These are phyloP conservation scores for Veloporphyrellus conicus DNA, from an alignment of 1,284 basidiomycete genomes.

Conservation along the genomic window DNA sequence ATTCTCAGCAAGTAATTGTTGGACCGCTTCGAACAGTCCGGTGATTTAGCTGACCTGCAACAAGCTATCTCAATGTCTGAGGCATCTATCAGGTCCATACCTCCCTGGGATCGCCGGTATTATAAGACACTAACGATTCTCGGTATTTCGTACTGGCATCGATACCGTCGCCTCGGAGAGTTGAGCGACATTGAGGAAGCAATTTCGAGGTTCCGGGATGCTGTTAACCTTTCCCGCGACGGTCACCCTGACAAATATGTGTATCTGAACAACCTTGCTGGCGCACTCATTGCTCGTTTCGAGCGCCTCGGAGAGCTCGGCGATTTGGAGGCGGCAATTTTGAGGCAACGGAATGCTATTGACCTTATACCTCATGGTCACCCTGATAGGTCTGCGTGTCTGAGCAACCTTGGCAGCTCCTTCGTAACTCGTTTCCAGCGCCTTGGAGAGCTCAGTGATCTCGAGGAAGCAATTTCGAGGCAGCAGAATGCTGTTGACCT, in stretches of 20 bases:
- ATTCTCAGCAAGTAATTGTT: neutral
- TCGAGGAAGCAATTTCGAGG: neutral
- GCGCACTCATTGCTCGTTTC: neutral
- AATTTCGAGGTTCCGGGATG: neutral
- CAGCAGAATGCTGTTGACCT: neutral
- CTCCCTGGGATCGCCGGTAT: neutral
- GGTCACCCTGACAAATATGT: neutral
- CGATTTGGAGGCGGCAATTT: constrained; percentile 5
- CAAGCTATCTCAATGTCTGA: constrained; percentile 1
- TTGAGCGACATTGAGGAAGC: constrained; percentile 9
- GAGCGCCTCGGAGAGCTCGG: neutral
- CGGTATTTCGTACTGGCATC: neutral
- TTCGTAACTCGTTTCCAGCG: constrained; percentile 1
- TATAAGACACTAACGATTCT: neutral
- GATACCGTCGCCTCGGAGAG: neutral
- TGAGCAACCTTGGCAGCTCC: constrained; percentile 1
- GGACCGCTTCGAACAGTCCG: neutral
- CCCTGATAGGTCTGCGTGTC: neutral
- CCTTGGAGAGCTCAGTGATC: neutral
- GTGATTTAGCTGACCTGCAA: constrained; percentile 4
- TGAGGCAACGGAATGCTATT: neutral
- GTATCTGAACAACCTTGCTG: constrained; percentile 5
- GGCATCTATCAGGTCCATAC: neutral
- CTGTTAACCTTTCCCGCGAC: neutral
- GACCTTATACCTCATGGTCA: neutral